Base-by-base conservation (phyloP, 345 rosid genomes). In the Acer campestre region DNA sequence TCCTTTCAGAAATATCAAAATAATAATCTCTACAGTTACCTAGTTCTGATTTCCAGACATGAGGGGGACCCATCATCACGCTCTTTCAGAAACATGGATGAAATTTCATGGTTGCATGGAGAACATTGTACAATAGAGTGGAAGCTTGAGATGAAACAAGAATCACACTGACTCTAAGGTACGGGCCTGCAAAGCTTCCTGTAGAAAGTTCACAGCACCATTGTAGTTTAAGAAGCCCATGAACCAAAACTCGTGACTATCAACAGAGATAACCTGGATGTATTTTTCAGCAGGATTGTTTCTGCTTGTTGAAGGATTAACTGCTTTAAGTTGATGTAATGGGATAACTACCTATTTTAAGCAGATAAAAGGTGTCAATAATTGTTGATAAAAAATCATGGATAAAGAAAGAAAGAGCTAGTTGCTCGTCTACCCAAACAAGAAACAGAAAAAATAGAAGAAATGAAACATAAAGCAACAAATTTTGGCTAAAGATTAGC, bases 201-300 rank as follows among this genome's bases (percentile, higher is more conserved):
- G 79, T 7, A 90, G 85, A 78, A 80, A 79, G 68, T 73, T 73
- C 78, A 84, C 85, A 44, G 93, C 93, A 27, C 82, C 86, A 16
- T 75, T 65, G 61, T 88, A 89, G 85, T 86, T 80, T 70, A 91
- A 79, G 74, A 88, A 87, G 42, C 93, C 91, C 93, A 91, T 88
- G 85, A 89, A 89, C 93, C 91, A 91, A 69, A 89, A 91, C 80
- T 88, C 90, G 70, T 84, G 93, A 68, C 82, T 84, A 51, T 90
- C 94, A 18, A 86, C 83, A 2, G 92, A 89, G 56, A 82, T 81
- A 51, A 89, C 86, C 83, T 89, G 94, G 66, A 90, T 79, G 76
- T 90, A 90, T 82, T 88, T 90, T 79, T 90, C 92, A 7, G 91
- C 75, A 2, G 88, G 75, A 80, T 89, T 87, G 68, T 70, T 77